These are phyloP conservation scores for Polyporus arcularius DNA, from an alignment of 768 basidiomycete species.

Conservation along the genomic window DNA sequence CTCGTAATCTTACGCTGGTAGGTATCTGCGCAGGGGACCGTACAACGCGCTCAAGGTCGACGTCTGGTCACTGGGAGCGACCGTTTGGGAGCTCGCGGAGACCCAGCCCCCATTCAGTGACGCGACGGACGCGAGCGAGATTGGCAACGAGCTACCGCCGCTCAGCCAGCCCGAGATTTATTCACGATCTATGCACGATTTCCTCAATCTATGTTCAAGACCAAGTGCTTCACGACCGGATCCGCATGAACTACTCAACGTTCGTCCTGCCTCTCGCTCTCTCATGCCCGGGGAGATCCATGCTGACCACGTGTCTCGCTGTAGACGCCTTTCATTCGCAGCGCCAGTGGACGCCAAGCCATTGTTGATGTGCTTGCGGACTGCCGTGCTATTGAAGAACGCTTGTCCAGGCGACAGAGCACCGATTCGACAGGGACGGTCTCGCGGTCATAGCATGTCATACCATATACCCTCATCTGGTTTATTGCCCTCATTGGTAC, in stretches of 20 bases:
- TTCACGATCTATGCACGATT: conserved; percentile 72
- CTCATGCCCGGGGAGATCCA: not conserved
- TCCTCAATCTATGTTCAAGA: conserved; percentile 66
- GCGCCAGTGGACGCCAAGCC: conserved; percentile 68
- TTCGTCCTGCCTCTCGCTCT: conserved; percentile 33
- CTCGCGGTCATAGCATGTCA: conserved; percentile 27
- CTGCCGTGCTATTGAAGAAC: conserved; percentile 67
- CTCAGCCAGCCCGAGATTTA: conserved; percentile 58
- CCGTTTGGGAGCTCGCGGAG: conserved; percentile 81
- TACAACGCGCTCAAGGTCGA: conserved; percentile 79
- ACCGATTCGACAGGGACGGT: conserved; percentile 29
- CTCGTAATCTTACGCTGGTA: not conserved
- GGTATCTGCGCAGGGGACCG: conserved; percentile 47
- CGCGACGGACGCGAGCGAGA: conserved; percentile 43
- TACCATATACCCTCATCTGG: conserved; percentile 25
- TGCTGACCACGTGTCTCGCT: not conserved
- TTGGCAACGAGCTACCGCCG: conserved; percentile 67
- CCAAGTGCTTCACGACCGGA: conserved; percentile 56
- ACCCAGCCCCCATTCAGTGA: conserved; percentile 72
- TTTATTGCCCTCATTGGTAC: conserved; percentile 22
- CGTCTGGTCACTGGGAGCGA: conserved; percentile 81
- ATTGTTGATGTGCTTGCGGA: conserved; percentile 66
- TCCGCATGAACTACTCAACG: conserved; percentile 59
- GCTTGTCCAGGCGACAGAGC: conserved; percentile 26
- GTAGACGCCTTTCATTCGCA: conserved; percentile 65